These are phyloP conservation scores for Amanita thiersii DNA, from an alignment of 768 basidiomycete genomes.

Conservation along the genomic window DNA sequence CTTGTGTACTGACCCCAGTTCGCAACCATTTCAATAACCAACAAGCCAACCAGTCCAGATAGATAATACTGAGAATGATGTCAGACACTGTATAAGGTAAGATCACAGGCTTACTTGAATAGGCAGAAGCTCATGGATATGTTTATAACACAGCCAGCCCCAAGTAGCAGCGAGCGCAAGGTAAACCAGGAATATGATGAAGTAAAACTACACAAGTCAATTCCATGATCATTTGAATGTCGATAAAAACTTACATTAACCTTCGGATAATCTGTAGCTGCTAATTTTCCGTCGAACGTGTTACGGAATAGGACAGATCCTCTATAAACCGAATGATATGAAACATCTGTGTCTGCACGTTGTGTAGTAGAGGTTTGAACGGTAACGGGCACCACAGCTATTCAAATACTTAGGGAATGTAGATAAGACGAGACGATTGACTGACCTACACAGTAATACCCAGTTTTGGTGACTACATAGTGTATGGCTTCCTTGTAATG, in stretches of 20 bases:
- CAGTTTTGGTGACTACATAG: slow-evolving; percentile 78
- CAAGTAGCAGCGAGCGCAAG: slow-evolving; percentile 57
- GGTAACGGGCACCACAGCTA: slow-evolving; percentile 86
- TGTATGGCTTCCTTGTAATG: slow-evolving; percentile 66
- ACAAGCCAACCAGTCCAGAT: slow-evolving; percentile 76
- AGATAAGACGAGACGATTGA: slow-evolving; percentile 7
- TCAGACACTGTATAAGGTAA: neutral
- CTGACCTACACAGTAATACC: slow-evolving; percentile 95
- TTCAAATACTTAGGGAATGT: neutral
- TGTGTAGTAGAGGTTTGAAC: slow-evolving; percentile 37
- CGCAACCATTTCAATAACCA: slow-evolving; percentile 91
- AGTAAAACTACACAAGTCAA: slow-evolving; percentile 62
- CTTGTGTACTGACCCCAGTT: slow-evolving; percentile 59
- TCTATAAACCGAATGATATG: slow-evolving; percentile 68
- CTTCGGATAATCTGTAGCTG: slow-evolving; percentile 96
- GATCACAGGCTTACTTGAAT: slow-evolving; percentile 53
- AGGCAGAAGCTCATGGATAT: slow-evolving; percentile 77
- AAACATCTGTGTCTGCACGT: slow-evolving; percentile 40
- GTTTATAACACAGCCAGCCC: slow-evolving; percentile 78
- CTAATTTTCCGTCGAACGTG: slow-evolving; percentile 78
- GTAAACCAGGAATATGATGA: slow-evolving; percentile 79
- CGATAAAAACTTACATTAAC: slow-evolving; percentile 63
- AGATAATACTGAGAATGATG: slow-evolving; percentile 66
- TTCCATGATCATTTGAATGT: slow-evolving; percentile 2
- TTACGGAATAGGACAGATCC: slow-evolving; percentile 84